A percentile compares a stretch with the other conserved stretches of the same genome.
phyloP scores from a whole-genome alignment of 768 basidiomycete genomes.

The Mycena galericulata region DNA sequence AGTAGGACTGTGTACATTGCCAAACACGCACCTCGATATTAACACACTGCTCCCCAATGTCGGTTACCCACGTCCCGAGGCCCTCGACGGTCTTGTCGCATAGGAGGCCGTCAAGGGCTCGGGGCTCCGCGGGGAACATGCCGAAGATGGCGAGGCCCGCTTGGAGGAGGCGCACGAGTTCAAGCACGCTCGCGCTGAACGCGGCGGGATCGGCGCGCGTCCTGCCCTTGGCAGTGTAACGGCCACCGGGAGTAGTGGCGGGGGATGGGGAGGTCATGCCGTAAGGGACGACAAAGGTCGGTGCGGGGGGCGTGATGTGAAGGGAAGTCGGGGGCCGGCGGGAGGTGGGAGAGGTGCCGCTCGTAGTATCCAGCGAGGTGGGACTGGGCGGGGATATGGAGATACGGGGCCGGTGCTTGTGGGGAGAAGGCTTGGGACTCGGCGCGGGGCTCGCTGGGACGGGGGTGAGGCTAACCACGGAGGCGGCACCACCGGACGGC shows the following conservation, averaged over 20 bases:
- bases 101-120: constrained; percentile 71
- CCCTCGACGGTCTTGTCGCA: constrained; percentile 84
- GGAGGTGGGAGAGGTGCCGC: constrained; percentile 29
- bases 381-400: constrained; percentile 38
- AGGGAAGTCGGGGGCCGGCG: constrained; percentile 33
- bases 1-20: not conserved
- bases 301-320: constrained; percentile 38
- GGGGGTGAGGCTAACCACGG: constrained; percentile 30
- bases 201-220: constrained; percentile 49
- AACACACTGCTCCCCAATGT: constrained; percentile 71
- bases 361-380: constrained; percentile 28
- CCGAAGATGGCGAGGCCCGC: constrained; percentile 79
- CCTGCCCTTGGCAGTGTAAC: constrained; percentile 35
- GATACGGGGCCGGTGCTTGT: constrained; percentile 33
- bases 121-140: constrained; percentile 53
- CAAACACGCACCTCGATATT: constrained; percentile 59
- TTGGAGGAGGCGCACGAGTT: constrained; percentile 82
- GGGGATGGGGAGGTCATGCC: constrained; percentile 7
- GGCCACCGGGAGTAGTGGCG: constrained; percentile 30
- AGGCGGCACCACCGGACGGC: constrained; percentile 35
- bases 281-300: constrained; percentile 24
- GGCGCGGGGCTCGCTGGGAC: constrained; percentile 33
- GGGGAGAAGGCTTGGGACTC: constrained; percentile 38
- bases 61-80: constrained; percentile 73
- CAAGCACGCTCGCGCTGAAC: constrained; percentile 77